A percentile compares a stretch with the other conserved stretches of the same genome.
Evolutionary conservation across 2,329 filamentous ascomycete species (phyloP).

Genomic region (Fusarium begoniae): DNA sequence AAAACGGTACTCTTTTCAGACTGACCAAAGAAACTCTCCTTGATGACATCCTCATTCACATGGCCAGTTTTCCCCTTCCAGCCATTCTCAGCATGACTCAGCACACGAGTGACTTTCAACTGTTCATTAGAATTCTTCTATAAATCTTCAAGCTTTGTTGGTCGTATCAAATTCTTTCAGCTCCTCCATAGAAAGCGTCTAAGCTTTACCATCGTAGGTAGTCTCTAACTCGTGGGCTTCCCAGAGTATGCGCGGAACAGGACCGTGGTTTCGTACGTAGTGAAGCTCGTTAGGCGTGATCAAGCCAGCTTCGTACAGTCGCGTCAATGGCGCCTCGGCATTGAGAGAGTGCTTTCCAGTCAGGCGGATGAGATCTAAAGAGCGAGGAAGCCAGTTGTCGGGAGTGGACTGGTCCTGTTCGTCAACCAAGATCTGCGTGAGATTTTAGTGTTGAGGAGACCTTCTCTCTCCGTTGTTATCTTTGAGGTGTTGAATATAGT

Average conservation of each 20-base stretch:
- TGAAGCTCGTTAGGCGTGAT: not conserved
- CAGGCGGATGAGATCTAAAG: not conserved
- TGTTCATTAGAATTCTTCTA: conserved; percentile 46
- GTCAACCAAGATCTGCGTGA: not conserved
- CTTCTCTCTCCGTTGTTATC: not conserved
- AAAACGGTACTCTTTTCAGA: not conserved
- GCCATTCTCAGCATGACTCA: not conserved
- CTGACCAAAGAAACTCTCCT: not conserved
- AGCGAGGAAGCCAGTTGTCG: not conserved
- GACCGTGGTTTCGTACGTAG: not conserved
- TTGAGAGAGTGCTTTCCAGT: not conserved
- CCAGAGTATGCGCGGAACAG: not conserved
- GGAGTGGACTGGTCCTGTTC: not conserved
- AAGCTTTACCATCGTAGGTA: not conserved
- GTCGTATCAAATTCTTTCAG: not conserved
- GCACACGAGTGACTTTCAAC: not conserved
- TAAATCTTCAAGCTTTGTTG: conserved; percentile 52
- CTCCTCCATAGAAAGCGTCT: not conserved
- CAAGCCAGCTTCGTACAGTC: not conserved
- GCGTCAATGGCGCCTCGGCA: not conserved
- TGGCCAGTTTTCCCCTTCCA: not conserved
- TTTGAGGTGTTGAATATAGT: not conserved
- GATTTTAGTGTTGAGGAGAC: not conserved
- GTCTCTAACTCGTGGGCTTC: not conserved
- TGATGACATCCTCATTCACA: not conserved